Base-by-base conservation (phyloP, 2,329 filamentous ascomycete genomes). In the Coniochaeta ligniaria region DNA sequence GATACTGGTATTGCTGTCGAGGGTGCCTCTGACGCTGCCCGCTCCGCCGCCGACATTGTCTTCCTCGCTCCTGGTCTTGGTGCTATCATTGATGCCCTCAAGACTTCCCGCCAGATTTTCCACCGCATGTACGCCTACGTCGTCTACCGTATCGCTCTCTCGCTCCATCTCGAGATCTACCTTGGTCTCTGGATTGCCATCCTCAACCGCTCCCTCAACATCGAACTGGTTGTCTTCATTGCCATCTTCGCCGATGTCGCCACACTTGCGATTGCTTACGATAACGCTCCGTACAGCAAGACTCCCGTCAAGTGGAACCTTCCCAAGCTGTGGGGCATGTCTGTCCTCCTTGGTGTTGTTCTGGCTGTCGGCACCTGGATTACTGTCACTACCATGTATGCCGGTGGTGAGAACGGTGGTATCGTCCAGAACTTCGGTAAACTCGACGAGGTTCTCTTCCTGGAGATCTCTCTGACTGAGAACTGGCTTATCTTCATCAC, bases 401-500 rank as follows among this genome's bases (percentile, higher is more conserved):
- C 84, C 73, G 70, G 83, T 65, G 82, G 83, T 65, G 77, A 87
- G 69, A 76, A 90, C 67, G 90, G 89, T 69, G 92, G 92, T 83
- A 94, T 96, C 68, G 89, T 93, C 66, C 90, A 96, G 82, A 94
- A 95, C 79, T 90, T 89, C 69, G 92, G 92, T 83, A 84, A 88
- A 72, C 79, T 90, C 60, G 91, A 96, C 68, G 86, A 87, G 68
- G 87, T 96, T 61, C 77, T 96, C 70, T 96, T 96, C 84, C 87
- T 96, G 41, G 86, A 96, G 78, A 91, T 96, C 74, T 91, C 90
- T 14, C 84, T 96, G 60, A 93, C 92, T 63, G 91, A 96, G 83
- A 96, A 96, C 80, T 96, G 92, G 92, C 84, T 96, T 59, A 96
- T 96, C 77, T 96, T 96, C 81, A 94, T 96, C 78, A 96, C 92